These are phyloP conservation scores for Venturiaceae sp. DNA, from an alignment of 2,329 filamentous ascomycete genomes.

Conservation along the genomic window DNA sequence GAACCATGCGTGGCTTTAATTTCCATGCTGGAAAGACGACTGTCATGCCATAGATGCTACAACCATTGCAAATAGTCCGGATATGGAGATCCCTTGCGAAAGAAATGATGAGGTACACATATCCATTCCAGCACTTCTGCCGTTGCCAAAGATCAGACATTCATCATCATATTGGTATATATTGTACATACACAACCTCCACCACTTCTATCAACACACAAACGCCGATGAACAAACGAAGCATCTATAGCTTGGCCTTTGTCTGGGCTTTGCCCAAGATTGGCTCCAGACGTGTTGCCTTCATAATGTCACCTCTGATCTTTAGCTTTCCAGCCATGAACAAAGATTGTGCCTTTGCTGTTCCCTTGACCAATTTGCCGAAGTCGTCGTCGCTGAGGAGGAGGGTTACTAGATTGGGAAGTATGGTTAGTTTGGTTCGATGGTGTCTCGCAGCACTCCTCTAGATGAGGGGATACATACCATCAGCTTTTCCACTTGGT, in stretches of 20 bases:
- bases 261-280: slow-evolving; percentile 78
- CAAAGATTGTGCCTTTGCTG: slow-evolving; percentile 87
- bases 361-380: slow-evolving; percentile 67
- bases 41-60: no score
- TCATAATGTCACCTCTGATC: slow-evolving; percentile 97
- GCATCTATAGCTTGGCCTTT: slow-evolving; percentile 24
- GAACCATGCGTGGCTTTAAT: no score
- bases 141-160: neutral
- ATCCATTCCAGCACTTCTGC: no score
- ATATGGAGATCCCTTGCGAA: no score
- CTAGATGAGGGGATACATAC: slow-evolving; percentile 41
- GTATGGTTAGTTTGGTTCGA: neutral
- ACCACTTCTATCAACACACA: neutral
- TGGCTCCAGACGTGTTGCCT: slow-evolving; percentile 92
- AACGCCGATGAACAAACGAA: neutral
- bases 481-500: slow-evolving; percentile 67
- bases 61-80: no score
- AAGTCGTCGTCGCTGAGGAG: slow-evolving; percentile 80
- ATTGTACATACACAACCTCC: neutral
- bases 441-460: neutral
- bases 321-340: slow-evolving; percentile 99
- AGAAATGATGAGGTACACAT: no score
- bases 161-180: neutral
- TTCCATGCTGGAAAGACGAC: no score
- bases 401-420: slow-evolving; percentile 59